phyloP scores from a whole-genome alignment of 305 asterid species.

The Nicotiana rustica region DNA sequence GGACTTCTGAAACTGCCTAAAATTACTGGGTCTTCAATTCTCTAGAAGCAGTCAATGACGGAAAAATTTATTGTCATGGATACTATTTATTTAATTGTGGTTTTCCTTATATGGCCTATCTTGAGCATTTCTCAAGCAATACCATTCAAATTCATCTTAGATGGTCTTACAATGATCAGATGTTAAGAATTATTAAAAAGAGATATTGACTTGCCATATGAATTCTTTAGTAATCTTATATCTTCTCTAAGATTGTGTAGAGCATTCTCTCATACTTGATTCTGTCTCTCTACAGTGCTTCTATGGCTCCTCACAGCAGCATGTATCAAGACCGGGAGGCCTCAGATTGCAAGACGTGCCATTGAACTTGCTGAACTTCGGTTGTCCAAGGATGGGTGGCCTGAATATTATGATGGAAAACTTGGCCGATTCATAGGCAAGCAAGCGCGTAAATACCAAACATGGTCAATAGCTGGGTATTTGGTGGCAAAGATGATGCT shows the following conservation, averaged over 20 bases:
- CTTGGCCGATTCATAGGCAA: conserved; percentile 71
- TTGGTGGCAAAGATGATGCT: conserved; percentile 85
- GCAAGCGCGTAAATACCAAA: conserved; percentile 77
- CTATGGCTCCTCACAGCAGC: conserved; percentile 91
- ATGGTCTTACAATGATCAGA: background rate
- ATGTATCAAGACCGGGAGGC: conserved; percentile 80
- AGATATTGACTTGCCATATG: conserved; percentile 1
- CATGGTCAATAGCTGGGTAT: conserved; percentile 87
- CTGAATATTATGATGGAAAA: conserved; percentile 86
- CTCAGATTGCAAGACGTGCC: conserved; percentile 80
- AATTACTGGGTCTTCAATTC: conserved; percentile 11
- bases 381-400: conserved; percentile 78
- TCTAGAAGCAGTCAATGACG: background rate
- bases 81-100: background rate
- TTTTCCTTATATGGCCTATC: background rate
- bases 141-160: background rate
- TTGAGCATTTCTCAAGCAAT: background rate
- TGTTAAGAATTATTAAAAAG: background rate
- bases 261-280: conserved; percentile 11
- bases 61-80: background rate
- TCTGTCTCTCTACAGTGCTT: conserved; percentile 58
- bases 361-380: conserved; percentile 73
- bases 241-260: background rate
- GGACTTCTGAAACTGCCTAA: background rate
- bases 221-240: background rate